Evolutionary conservation across 257 asterid genomes (phyloP), one percentile per base, ranked within the genome.

Genomic region (Solanum habrochaites): DNA sequence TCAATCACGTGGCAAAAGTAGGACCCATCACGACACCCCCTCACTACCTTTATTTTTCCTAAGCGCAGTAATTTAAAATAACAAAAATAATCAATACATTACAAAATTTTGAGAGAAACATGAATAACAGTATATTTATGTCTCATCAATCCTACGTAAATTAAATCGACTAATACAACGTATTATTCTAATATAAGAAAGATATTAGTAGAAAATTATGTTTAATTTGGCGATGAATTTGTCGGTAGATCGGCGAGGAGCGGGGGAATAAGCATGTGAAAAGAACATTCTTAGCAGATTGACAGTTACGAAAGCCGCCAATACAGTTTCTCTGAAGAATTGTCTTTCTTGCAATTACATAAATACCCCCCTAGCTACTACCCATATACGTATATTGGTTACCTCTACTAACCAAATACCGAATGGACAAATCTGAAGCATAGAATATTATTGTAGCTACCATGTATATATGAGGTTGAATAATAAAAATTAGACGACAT

Each of bases 1-100:
- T 85, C 27, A 29, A 82, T 89, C 91, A 91, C 91, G 90, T 91
- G 91, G 87, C 88, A 85, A 88, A 88, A 85, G 91, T 89, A 87
- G 90, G 90, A 2, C 91, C 91, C 92, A 88, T 71, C 78, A 49
- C 40, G 14, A 64, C 29, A 29, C 29, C 16, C 1, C 16, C 4
- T 3, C 39, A 1, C 0, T 52, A 2, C 3, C 64, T 25, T 43
- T 78, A 78, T 15, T 78, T 78, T 27, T 32, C n/a, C 43, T 69
- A 42, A 42, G 47, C 47, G 14, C 47, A 42, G 47, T 42, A 42
- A 52, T 16, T 52, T 18, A 52, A 52, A 52, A 18, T 6, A 52
- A 52, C 11, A 52, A 56, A 7, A 56, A 3, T 56, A 56, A 56
- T 56, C 25, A 69, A 69, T 14, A 67, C 73, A 67, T 27, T 67